These are phyloP conservation scores for Blastocystis sp. DNA, from an alignment of 352 stramenopile species.

Conservation along the genomic window DNA sequence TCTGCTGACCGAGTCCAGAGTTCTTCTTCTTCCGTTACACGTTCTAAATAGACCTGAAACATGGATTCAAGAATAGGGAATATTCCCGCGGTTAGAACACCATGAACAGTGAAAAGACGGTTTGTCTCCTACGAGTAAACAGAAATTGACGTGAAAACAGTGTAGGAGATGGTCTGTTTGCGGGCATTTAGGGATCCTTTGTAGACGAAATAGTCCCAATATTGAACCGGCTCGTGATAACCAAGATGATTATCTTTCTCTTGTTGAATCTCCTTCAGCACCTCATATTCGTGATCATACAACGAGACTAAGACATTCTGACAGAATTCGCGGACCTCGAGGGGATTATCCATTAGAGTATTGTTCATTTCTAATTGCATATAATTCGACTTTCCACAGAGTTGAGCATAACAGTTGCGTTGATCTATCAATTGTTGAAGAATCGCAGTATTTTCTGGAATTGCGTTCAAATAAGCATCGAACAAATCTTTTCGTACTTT, in stretches of 20 bases:
- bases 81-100: neutral
- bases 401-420: neutral
- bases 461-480: neutral
- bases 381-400: neutral
- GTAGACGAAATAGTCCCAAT: conserved; percentile 26
- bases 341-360: neutral
- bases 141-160: neutral
- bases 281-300: neutral
- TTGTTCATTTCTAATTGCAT: conserved; percentile 28
- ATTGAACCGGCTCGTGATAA: neutral
- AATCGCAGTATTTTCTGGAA: conserved; percentile 8
- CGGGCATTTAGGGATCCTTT: neutral
- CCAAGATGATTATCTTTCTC: conserved; percentile 28
- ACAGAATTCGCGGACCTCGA: neutral
- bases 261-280: neutral
- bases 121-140: neutral
- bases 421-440: conserved; percentile 1
- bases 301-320: neutral
- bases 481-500: neutral
- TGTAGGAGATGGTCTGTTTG: neutral
- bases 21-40: neutral
- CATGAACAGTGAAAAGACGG: neutral
- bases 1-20: neutral
- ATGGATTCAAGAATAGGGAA: neutral
- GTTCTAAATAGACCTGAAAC: conserved; percentile 16